Evolutionary conservation across 2,329 filamentous ascomycete species (phyloP).

Genomic region (Monilinia laxa): DNA sequence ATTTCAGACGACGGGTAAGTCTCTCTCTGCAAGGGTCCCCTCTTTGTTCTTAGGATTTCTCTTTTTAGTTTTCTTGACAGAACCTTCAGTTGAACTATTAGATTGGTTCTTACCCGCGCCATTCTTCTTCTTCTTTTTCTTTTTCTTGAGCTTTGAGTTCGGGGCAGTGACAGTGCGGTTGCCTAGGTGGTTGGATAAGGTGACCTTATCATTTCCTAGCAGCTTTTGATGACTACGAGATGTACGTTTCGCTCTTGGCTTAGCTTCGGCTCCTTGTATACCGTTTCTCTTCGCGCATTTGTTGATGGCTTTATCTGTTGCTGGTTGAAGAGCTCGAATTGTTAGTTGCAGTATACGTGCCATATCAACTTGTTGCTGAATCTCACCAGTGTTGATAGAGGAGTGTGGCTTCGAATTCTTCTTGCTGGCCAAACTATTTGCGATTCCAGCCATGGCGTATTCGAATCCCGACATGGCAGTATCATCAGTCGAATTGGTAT

Average conservation of each 20-base stretch:
- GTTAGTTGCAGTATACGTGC: neutral
- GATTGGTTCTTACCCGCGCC: neutral
- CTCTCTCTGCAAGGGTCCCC: neutral
- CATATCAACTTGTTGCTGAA: neutral
- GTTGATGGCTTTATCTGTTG: neutral
- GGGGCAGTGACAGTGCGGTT: neutral
- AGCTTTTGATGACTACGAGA: too few relatives aligned
- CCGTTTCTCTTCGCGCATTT: neutral
- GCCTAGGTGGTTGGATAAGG: too few relatives aligned
- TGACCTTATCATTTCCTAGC: neutral
- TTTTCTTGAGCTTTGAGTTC: neutral
- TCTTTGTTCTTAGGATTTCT: neutral
- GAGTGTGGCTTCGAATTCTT: neutral
- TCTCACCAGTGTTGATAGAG: neutral
- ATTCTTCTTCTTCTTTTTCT: neutral
- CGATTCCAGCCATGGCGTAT: neutral
- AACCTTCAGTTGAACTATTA: neutral
- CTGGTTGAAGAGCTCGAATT: neutral
- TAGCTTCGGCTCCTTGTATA: neutral
- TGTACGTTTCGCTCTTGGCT: neutral
- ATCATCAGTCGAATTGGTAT: neutral
- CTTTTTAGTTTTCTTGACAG: neutral
- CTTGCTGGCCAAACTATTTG: too few relatives aligned
- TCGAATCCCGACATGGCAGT: neutral
- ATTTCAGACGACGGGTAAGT: too few relatives aligned